phyloP scores from a whole-genome alignment of 352 stramenopile genomes.

The Pythium folliculosum region DNA sequence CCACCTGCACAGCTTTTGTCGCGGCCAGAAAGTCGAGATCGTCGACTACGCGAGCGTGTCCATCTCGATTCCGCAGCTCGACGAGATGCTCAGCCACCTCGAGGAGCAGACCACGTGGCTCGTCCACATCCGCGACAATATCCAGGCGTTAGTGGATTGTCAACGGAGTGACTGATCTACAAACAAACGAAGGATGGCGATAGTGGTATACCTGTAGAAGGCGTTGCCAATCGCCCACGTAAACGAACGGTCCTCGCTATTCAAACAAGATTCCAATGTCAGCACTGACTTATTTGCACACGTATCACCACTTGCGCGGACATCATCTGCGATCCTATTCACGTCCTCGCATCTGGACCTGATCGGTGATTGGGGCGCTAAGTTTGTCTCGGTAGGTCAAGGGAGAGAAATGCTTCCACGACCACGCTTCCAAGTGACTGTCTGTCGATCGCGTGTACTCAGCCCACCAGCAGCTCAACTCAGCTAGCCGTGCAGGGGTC shows the following conservation, averaged over 20 bases:
- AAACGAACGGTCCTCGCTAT: not conserved
- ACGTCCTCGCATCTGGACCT: not conserved
- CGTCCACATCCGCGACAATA: conserved; percentile 71
- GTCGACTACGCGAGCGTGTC: conserved; percentile 68
- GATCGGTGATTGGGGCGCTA: not conserved
- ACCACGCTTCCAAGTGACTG: not conserved
- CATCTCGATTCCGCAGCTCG: conserved; percentile 70
- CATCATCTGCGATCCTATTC: conserved; percentile 2
- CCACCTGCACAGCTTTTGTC: conserved; percentile 46
- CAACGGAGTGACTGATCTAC: conserved; percentile 21
- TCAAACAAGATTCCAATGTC: not conserved
- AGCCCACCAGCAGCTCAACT: not conserved
- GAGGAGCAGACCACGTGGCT: conserved; percentile 69
- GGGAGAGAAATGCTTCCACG: not conserved
- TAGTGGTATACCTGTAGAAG: not conserved
- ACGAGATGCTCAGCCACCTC: conserved; percentile 75
- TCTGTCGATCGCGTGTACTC: not conserved
- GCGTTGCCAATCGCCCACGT: not conserved
- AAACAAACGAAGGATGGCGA: not conserved
- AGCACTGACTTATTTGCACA: not conserved
- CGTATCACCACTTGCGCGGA: no score
- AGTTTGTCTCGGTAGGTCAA: not conserved
- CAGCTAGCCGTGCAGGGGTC: no score
- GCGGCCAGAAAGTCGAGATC: conserved; percentile 79
- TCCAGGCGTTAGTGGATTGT: conserved; percentile 72